Evolutionary conservation across 148 eudicot genomes (phyloP).

Genomic region (Dysphania ambrosioides): DNA sequence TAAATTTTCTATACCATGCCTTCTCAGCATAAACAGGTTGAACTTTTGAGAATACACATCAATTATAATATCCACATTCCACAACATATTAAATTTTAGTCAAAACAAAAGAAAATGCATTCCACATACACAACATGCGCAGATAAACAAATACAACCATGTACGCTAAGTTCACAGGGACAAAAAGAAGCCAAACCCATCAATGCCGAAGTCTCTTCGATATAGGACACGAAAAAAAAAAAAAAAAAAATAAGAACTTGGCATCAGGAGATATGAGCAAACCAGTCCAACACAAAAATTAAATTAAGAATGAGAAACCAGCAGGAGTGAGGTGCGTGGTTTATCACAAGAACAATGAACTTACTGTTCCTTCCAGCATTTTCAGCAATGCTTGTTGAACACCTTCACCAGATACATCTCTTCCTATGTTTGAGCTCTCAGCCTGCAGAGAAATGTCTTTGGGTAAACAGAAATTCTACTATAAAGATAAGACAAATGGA

Average conservation of each 20-base stretch:
- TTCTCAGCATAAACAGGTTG: not conserved
- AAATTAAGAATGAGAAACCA: not conserved
- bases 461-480: not conserved
- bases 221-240: too few relatives aligned
- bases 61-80: not conserved
- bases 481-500: not conserved
- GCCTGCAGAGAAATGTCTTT: constrained; percentile 38
- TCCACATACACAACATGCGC: not conserved
- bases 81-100: not conserved
- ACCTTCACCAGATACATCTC: constrained; percentile 99
- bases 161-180: not conserved
- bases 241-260: too few relatives aligned
- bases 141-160: not conserved
- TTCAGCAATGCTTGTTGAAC: constrained; percentile 97
- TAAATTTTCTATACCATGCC: not conserved
- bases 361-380: constrained; percentile 99
- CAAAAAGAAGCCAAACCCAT: not conserved
- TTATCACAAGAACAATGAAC: constrained; percentile 17
- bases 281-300: not conserved
- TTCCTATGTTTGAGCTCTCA: constrained; percentile 88
- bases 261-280: not conserved
- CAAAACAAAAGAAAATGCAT: not conserved
- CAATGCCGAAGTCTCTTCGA: not conserved
- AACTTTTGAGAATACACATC: not conserved
- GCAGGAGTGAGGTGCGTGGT: not conserved